Base-by-base conservation (phyloP, 495 filamentous ascomycete species). In the Rusavskia elegans region DNA sequence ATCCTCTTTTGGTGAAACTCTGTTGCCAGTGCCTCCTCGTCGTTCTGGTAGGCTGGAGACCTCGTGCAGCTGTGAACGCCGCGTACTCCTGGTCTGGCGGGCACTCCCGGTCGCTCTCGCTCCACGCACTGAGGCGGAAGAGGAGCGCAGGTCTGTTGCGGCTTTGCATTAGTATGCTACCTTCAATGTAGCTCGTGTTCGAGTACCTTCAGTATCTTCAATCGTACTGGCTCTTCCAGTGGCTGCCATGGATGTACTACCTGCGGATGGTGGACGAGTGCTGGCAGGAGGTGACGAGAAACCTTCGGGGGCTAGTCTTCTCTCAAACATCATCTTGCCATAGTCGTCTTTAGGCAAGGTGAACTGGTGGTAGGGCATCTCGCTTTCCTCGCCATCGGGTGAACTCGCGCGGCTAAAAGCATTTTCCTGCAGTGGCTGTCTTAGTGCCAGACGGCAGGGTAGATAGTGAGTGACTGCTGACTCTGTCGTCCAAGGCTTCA, bases 401-500 rank as follows among this genome's bases (percentile, higher is more conserved):
- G 80, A 75, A 49, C 67, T 66, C 56, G 84, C 81, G 48, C 78
- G 59, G 32, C 69, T 66, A 0, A 74, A 57, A 6, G 70, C 66
- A 41, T 77, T 66, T 61, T 75, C 75, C 75, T 78, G 32, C 48
- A 50, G 23, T 21, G 29, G 25, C 21, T 41, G 3, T 40, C 20
- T 53, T 45, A 53, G 52, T 21, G n/a, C 14, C 19, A 29, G n/a
- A 16, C 5, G 9, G 4, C 37, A 0, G 6, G 35, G 1, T n/a
- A 38, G 10, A 27, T 39, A 37, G 36, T 35, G n/a, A 16, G 19
- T 8, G n/a, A 32, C 48, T 9, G 53, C 66, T 62, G 71, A 79
- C 92, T 60, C 87, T 79, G 64, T 93, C 87, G 68, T 98, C 87
- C 48, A 96, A 79, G 8, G 82, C 81, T 53, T 87, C 82, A 40